Base-by-base conservation (phyloP, 805 yeast species). In the Candida argentea region DNA sequence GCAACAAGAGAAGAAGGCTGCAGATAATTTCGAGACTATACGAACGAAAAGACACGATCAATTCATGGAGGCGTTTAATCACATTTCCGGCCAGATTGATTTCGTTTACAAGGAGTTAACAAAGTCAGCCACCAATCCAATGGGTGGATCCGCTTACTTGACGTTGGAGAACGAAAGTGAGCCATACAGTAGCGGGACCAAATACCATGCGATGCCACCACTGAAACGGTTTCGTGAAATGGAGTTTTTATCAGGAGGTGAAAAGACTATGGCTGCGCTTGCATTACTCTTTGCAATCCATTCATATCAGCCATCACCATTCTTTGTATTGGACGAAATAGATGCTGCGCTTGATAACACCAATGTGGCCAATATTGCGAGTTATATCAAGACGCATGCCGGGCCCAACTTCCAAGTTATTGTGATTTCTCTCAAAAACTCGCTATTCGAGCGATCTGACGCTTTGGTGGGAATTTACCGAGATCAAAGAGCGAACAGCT, bases 181-280 rank as follows among this genome's bases (percentile, higher is more conserved):
- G 40, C 96, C 97, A 3, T 91, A 77, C 43, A 52, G 70, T 18
- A 72, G 75, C 0, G 98, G 97, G 2, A 67, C 86, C 25, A 80
- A 75, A 41, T 91, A 84, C 43, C 91, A 85, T 50, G 95, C 95
- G 1, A 86, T 86, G 80, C 97, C 97, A 1, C 97, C 97, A 6
- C 70, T 82, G 73, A 91, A 91, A 45, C 65, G 95, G 40, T 91
- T 86, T 51, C 69, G 89, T 39, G 95, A 84, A 39, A 86, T 91
- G 84, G 94, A 84, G 33, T 70, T 82, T 31, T 63, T 91, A 14
- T 85, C 95, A 1, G 98, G 98, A 30, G 98, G 98, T 31, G 98
- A 91, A 48, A 86, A 87, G 48, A 83, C 96, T 2, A 78, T 91
- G 50, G 98, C 98, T 2, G 98, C 98, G 0, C 58, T 91, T 37